Evolutionary conservation across 2,329 filamentous ascomycete genomes (phyloP).

Genomic region (Penicillium sp.): DNA sequence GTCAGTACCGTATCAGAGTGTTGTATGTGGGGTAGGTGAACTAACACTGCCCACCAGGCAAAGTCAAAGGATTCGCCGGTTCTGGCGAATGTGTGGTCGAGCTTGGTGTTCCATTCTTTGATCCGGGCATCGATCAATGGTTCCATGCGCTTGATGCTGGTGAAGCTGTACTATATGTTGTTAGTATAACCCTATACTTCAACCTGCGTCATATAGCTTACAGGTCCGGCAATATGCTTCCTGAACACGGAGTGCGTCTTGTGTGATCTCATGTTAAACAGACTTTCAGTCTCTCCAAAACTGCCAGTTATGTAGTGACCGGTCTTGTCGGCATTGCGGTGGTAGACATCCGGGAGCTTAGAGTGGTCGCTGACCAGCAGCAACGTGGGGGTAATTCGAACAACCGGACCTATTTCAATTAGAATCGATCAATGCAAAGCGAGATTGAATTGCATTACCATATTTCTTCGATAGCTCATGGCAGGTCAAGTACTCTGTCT

Average conservation of each 20-base stretch:
- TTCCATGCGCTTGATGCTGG: conserved; percentile 61
- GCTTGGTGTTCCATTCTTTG: conserved; percentile 50
- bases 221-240: conserved; percentile 55
- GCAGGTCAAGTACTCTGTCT: conserved; percentile 46
- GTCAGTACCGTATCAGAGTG: not conserved
- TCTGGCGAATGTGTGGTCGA: conserved; percentile 49
- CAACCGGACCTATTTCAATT: conserved; percentile 46
- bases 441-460: conserved; percentile 36
- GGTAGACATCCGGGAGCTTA: conserved; percentile 58
- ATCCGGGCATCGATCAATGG: conserved; percentile 55
- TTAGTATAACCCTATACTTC: not conserved
- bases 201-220: conserved; percentile 17
- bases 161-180: conserved; percentile 50
- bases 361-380: conserved; percentile 55
- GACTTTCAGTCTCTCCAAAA: conserved; percentile 55
- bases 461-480: conserved; percentile 50
- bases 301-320: conserved; percentile 60
- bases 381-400: conserved; percentile 55
- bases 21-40: not conserved
- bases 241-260: conserved; percentile 53
- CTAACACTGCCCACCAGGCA: conserved; percentile 54
- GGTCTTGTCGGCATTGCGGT: conserved; percentile 57
- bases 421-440: not conserved
- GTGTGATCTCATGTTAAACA: conserved; percentile 60
- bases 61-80: conserved; percentile 54